Base-by-base conservation (phyloP, 768 basidiomycete species). In the Suillus paluster region DNA sequence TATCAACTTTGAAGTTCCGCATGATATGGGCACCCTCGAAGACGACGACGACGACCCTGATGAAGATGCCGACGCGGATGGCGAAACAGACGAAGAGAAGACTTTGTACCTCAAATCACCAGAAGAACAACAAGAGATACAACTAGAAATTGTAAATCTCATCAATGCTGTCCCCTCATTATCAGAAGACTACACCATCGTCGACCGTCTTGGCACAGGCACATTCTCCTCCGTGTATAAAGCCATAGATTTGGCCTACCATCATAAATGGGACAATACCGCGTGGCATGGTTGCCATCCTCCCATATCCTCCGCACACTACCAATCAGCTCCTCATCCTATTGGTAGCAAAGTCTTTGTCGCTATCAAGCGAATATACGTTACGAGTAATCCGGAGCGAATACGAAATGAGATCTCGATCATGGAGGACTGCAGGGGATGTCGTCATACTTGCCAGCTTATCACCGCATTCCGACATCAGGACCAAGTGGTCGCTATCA, bases 181-280 rank as follows among this genome's bases (percentile, higher is more conserved):
- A 58, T 71, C 76, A 5, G 70, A 79, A 3, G 81, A 91, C 65
- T 99, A 97, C 80, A 83, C 79, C 55, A 80, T 99, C 39, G 74
- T 98, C 39, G 97, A 98, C 77, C 85, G 96, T 1, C 84, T 99
- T 1, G 97, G 97, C 15, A 98, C 96, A 58, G 97, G 97, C 17
- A 99, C 97, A 1, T 99, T 99, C 78, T 98, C 97, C 0, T 95
- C 95, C 11, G 97, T 99, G n/a, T 99, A 98, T 83, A 97, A 99
- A 70, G 97, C 96, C 0, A 75, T 96, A 65, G 97, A 99, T 74
- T 68, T 91, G 17, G 77, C 82, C 61, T 86, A 91, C 68, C 86
- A 93, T 67, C 77, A 82, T 54, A 90, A 91, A 57, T 93, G 87
- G 88, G 84, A 92, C 73, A 93, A 94, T 68, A 66, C 74, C 5